A percentile compares a stretch with the other conserved stretches of the same genome.
These are phyloP conservation scores for Globisporangium nunn DNA, from an alignment of 352 stramenopile genomes.

Conservation along the genomic window DNA sequence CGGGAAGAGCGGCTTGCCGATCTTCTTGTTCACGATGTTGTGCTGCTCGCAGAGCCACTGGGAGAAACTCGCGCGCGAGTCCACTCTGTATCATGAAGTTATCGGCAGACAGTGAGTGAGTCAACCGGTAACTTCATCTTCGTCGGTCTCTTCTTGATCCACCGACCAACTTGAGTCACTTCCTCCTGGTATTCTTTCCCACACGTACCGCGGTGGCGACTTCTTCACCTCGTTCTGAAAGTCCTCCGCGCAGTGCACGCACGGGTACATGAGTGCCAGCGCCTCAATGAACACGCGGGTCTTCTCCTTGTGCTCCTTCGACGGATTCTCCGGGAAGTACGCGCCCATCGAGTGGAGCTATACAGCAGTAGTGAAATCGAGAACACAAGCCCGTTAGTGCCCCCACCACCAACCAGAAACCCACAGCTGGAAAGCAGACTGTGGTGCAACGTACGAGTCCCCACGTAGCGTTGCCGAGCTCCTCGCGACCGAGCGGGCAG, in stretches of 20 bases:
- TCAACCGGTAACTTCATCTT: neutral
- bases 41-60: constrained; percentile 97
- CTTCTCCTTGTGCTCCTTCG: constrained; percentile 82
- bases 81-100: constrained; percentile 42
- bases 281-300: constrained; percentile 88
- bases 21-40: constrained; percentile 97
- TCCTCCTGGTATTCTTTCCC: too few relatives aligned
- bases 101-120: neutral
- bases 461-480: constrained; percentile 86
- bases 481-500: constrained; percentile 80
- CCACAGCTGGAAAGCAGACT: neutral
- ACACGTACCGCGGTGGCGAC: constrained; percentile 81
- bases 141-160: neutral
- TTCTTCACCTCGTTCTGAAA: constrained; percentile 93
- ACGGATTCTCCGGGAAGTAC: constrained; percentile 96
- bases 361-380: neutral
- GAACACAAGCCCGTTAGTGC: too few relatives aligned
- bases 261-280: constrained; percentile 91
- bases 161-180: too few relatives aligned
- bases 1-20: constrained; percentile 92
- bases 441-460: constrained; percentile 44
- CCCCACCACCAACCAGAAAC: neutral
- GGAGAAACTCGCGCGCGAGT: constrained; percentile 90
- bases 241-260: constrained; percentile 91
- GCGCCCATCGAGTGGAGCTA: constrained; percentile 92